These are phyloP conservation scores for Cetraspora pellucida DNA, from an alignment of 192 early-diverging fungal genomes.

Conservation along the genomic window DNA sequence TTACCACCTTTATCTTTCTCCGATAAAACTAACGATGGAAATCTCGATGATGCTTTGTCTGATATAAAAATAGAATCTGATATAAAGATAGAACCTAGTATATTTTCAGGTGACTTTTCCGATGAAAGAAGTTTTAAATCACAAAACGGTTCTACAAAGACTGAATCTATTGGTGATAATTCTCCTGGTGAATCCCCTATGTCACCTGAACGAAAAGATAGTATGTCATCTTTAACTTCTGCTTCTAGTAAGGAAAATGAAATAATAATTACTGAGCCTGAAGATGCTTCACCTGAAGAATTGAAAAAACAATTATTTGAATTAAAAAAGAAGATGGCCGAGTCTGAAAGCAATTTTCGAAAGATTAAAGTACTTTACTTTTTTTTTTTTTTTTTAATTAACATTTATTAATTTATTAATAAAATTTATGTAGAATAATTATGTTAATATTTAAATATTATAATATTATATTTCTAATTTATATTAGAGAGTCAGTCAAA, in stretches of 20 bases:
- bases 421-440: no score
- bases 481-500: constrained; percentile 39
- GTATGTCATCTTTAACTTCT: constrained; percentile 20
- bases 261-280: constrained; percentile 10
- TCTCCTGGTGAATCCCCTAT: background rate
- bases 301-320: constrained; percentile 38
- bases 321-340: constrained; percentile 33
- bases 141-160: background rate
- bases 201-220: constrained; percentile 9
- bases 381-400: background rate
- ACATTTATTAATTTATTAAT: no score
- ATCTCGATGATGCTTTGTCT: background rate
- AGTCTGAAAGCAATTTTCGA: constrained; percentile 38
- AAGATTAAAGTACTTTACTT: constrained; percentile 38
- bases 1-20: constrained; percentile 27
- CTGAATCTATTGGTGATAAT: background rate
- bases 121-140: background rate
- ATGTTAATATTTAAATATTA: constrained; percentile 4
- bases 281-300: background rate
- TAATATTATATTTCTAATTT: no score
- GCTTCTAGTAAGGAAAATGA: constrained; percentile 12
- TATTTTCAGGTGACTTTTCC: background rate
- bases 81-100: background rate
- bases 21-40: background rate
- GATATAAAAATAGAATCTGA: background rate